Percentiles rank a stretch among this genome's conserved stretches.
Conservation (phyloP, 345 rosid genomes). For the Clarkia xantiana region DNA sequence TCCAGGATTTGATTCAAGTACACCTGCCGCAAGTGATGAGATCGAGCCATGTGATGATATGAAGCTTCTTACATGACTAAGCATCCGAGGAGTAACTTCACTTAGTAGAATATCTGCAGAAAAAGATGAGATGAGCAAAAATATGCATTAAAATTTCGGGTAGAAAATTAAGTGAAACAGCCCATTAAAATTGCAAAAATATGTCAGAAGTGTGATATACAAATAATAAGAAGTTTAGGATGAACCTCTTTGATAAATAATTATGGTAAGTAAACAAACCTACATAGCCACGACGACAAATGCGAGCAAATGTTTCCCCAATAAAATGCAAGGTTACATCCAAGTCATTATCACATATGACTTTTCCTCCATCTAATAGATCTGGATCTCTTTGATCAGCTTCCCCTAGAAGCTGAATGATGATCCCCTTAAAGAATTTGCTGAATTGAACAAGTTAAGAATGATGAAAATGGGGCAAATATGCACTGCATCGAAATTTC, state of each 20-base stretch:
- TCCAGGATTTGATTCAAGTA: slow-evolving; percentile 28
- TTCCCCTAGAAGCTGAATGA: slow-evolving; percentile 45
- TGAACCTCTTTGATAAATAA: no score
- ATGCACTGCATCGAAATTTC: no score
- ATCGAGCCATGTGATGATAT: slow-evolving; percentile 19
- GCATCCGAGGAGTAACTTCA: slow-evolving; percentile 47
- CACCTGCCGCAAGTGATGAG: slow-evolving; percentile 22
- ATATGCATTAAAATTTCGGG: no score
- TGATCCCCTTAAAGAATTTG: slow-evolving; percentile 63
- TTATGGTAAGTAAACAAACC: slow-evolving; percentile 28
- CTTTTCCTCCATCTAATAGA: slow-evolving; percentile 7
- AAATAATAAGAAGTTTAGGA: neutral
- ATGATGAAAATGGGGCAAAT: slow-evolving; percentile 3
- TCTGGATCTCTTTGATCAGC: slow-evolving; percentile 23
- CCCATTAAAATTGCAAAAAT: neutral
- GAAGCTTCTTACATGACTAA: slow-evolving; percentile 38
- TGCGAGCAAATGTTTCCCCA: slow-evolving; percentile 66
- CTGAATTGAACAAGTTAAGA: slow-evolving; percentile 44
- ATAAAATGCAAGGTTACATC: slow-evolving; percentile 34
- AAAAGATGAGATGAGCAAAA: slow-evolving; percentile 9
- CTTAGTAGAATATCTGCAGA: slow-evolving; percentile 65
- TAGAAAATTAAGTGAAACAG: neutral
- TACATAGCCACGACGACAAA: slow-evolving; percentile 87
- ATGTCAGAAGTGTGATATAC: neutral
- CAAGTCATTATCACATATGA: slow-evolving; percentile 11